Percentiles rank a stretch among this genome's conserved stretches.
Conservation (phyloP, 129 eudicot species). For the Erigeron canadensis region DNA sequence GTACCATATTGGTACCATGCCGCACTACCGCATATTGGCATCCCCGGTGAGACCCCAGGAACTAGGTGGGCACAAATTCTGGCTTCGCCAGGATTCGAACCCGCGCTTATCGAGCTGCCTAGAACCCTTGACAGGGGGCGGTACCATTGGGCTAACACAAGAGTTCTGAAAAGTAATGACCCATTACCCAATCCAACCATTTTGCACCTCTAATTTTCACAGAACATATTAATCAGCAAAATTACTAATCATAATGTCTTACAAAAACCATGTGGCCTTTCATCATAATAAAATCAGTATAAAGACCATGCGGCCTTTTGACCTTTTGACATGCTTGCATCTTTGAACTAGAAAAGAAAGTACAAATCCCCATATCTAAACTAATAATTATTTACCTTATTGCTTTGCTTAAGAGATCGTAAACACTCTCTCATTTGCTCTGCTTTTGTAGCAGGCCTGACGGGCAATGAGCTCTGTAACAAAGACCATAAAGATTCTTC, state of each 20-base stretch:
- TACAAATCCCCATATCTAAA: constrained; percentile 1
- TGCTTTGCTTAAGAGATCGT: constrained; percentile 71
- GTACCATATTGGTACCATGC: too few relatives aligned
- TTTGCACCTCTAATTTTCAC: constrained; percentile 1
- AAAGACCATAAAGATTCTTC: not conserved
- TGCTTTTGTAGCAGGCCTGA: constrained; percentile 87
- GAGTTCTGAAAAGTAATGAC: not conserved
- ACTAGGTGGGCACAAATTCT: too few relatives aligned
- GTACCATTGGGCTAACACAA: too few relatives aligned
- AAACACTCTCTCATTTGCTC: constrained; percentile 95
- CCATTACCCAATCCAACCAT: not conserved
- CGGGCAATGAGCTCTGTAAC: constrained; percentile 69
- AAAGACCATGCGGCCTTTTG: not conserved
- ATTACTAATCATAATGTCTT: not conserved
- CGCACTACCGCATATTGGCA: too few relatives aligned
- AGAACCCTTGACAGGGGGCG: too few relatives aligned
- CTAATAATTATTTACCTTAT: constrained; percentile 50
- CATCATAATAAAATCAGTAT: not conserved
- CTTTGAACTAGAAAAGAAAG: not conserved
- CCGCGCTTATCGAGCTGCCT: too few relatives aligned
- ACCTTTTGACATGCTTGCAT: not conserved
- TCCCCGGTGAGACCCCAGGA: too few relatives aligned
- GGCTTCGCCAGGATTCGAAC: too few relatives aligned
- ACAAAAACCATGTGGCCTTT: not conserved
- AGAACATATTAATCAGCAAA: not conserved